A percentile compares a stretch with the other conserved stretches of the same genome.
Conservation (phyloP, 1,284 basidiomycete species). For the Clitocybe nebularis region DNA sequence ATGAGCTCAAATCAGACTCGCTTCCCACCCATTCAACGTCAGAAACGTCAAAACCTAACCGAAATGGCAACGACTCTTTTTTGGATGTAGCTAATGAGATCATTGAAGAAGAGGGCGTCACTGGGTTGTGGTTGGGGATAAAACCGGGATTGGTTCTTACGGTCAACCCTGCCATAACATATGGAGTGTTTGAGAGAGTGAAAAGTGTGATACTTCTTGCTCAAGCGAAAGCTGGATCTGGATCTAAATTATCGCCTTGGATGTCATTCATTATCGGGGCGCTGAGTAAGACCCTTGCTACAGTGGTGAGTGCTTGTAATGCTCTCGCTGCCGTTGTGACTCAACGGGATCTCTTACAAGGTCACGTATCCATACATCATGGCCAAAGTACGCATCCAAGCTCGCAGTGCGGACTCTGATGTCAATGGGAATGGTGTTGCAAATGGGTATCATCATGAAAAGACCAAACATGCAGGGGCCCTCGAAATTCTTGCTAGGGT, state of each 20-base stretch:
- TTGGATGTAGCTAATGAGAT: constrained; percentile 83
- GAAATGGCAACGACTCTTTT: constrained; percentile 71
- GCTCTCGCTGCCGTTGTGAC: neutral
- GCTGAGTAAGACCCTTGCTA: constrained; percentile 93
- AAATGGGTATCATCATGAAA: constrained; percentile 34
- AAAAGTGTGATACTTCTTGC: constrained; percentile 68
- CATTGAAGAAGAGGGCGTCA: constrained; percentile 86
- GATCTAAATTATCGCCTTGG: constrained; percentile 70
- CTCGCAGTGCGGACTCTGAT: constrained; percentile 57
- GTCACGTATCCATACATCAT: constrained; percentile 92
- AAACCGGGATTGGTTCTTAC: constrained; percentile 92
- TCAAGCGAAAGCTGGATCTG: constrained; percentile 41
- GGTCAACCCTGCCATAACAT: constrained; percentile 97
- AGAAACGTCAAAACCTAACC: constrained; percentile 23
- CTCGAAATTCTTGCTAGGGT: constrained; percentile 75
- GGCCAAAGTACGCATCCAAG: constrained; percentile 97
- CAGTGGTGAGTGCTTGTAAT: constrained; percentile 64
- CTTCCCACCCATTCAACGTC: neutral
- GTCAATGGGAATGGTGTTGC: constrained; percentile 40
- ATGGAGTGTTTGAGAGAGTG: constrained; percentile 91
- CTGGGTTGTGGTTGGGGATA: constrained; percentile 93
- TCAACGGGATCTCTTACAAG: too few relatives aligned
- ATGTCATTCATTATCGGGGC: constrained; percentile 90
- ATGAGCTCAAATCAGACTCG: constrained; percentile 10
- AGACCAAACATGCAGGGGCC: constrained; percentile 63